These are phyloP conservation scores for Ganoderma lucidum DNA, from an alignment of 1,284 basidiomycete genomes.

Conservation along the genomic window DNA sequence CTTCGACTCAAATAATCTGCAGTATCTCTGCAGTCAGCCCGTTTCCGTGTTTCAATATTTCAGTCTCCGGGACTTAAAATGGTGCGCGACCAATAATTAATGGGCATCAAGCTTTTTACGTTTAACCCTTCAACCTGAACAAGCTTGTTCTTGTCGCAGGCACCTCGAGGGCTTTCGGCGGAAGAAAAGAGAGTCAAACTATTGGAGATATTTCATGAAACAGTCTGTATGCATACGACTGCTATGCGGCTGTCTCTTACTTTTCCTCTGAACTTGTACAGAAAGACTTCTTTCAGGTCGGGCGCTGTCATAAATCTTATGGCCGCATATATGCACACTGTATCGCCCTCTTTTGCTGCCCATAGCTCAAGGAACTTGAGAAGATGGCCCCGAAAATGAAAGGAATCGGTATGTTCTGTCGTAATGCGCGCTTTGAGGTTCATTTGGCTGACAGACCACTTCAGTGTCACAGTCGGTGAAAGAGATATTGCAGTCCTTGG, in stretches of 20 bases:
- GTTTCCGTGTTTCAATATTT: neutral
- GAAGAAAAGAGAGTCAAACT: conserved; percentile 85
- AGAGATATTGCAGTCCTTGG: conserved; percentile 85
- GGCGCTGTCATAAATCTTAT: neutral
- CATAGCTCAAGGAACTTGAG: conserved; percentile 87
- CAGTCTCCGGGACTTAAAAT: neutral
- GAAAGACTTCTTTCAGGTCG: conserved; percentile 88
- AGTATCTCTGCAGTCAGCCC: too few relatives aligned
- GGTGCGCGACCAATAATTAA: neutral
- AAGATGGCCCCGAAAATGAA: conserved; percentile 86
- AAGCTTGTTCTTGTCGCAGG: conserved; percentile 48
- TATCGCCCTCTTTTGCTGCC: neutral
- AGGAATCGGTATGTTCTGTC: conserved; percentile 72
- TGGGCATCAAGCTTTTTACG: neutral
- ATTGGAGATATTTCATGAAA: conserved; percentile 90
- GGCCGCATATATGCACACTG: neutral
- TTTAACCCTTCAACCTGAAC: neutral
- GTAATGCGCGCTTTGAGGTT: neutral
- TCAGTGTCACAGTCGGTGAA: conserved; percentile 88
- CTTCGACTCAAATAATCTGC: too few relatives aligned
- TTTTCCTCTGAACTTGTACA: conserved; percentile 40
- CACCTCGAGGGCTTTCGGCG: conserved; percentile 78
- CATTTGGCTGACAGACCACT: neutral
- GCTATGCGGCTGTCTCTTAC: neutral
- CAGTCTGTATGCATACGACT: conserved; percentile 54